Conservation (phyloP, 2,329 filamentous ascomycete species). For the Beauveria asiatica region DNA sequence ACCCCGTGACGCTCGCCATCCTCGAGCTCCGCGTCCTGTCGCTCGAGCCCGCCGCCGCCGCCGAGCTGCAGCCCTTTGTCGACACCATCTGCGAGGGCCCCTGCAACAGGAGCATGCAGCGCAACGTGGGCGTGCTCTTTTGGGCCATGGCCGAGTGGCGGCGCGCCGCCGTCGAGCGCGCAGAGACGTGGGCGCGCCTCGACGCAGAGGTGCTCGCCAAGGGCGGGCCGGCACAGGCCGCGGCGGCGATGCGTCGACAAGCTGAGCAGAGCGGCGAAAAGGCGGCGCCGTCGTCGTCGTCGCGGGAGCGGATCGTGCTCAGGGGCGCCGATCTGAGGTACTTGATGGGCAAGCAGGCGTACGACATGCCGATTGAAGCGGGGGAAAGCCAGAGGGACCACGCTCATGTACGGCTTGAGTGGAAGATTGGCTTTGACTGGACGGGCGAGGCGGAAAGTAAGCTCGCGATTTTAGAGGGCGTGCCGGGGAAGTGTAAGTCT, state of each 20-base stretch:
- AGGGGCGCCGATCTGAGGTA: slow-evolving; percentile 38
- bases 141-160: slow-evolving; percentile 66
- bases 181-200: slow-evolving; percentile 53
- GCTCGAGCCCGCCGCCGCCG: slow-evolving; percentile 49
- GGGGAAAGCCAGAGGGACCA: slow-evolving; percentile 23
- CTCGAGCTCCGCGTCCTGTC: slow-evolving; percentile 42
- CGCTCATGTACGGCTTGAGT: slow-evolving; percentile 46
- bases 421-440: slow-evolving; percentile 63
- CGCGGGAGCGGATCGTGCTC: slow-evolving; percentile 6
- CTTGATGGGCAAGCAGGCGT: slow-evolving; percentile 43
- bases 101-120: slow-evolving; percentile 37
- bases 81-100: slow-evolving; percentile 30
- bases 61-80: slow-evolving; percentile 49
- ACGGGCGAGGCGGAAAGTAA: slow-evolving; percentile 59
- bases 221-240: slow-evolving; percentile 19
- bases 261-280: slow-evolving; percentile 15
- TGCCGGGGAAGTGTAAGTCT: slow-evolving; percentile 56
- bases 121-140: slow-evolving; percentile 50
- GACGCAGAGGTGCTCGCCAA: slow-evolving; percentile 36
- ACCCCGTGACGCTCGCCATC: slow-evolving; percentile 44
- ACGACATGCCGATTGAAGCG: slow-evolving; percentile 34
- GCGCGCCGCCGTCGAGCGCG: slow-evolving; percentile 50
- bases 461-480: slow-evolving; percentile 44
- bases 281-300: slow-evolving; percentile 13
- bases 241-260: slow-evolving; percentile 16